Evolutionary conservation across 441 rosid genomes (phyloP).

Genomic region (Jatropha podagrica): DNA sequence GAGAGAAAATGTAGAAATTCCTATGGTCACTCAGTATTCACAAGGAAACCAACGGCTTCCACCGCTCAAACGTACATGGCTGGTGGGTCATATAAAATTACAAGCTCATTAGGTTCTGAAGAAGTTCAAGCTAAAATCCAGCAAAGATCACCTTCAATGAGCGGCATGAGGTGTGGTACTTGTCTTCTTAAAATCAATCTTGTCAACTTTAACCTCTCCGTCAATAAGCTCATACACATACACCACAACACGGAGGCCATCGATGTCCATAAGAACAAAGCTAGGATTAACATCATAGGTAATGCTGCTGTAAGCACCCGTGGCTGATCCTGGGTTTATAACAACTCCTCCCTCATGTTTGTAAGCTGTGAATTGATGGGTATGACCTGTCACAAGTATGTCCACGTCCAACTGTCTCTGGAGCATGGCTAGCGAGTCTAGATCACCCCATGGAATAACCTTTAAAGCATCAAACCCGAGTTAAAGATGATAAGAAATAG

Average conservation of each 20-base stretch:
- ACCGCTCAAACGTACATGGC: not conserved
- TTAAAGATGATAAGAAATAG: not conserved
- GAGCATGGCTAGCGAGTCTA: constrained; percentile 91
- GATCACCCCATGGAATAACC: constrained; percentile 98
- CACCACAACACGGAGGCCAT: constrained; percentile 85
- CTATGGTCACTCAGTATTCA: not conserved
- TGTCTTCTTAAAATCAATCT: constrained; percentile 91
- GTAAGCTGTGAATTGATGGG: constrained; percentile 96
- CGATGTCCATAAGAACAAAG: constrained; percentile 96
- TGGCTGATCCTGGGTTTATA: constrained; percentile 96
- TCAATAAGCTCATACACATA: constrained; percentile 93
- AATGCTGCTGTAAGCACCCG: constrained; percentile 88
- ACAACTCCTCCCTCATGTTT: constrained; percentile 96
- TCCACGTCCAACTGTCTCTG: constrained; percentile 95
- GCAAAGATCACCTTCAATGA: constrained; percentile 24
- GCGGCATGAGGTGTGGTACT: constrained; percentile 43
- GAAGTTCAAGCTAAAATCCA: not conserved
- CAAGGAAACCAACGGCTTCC: constrained; percentile 13
- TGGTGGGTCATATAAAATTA: constrained; percentile 12
- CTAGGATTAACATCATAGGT: constrained; percentile 86
- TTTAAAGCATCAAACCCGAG: constrained; percentile 27
- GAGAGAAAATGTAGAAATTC: not conserved
- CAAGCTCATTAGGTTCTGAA: constrained; percentile 7
- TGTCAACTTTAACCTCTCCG: constrained; percentile 98
- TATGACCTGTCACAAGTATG: constrained; percentile 89